Conservation (phyloP, 73 alveolate genomes). For the Tetrahymena elliotti region DNA sequence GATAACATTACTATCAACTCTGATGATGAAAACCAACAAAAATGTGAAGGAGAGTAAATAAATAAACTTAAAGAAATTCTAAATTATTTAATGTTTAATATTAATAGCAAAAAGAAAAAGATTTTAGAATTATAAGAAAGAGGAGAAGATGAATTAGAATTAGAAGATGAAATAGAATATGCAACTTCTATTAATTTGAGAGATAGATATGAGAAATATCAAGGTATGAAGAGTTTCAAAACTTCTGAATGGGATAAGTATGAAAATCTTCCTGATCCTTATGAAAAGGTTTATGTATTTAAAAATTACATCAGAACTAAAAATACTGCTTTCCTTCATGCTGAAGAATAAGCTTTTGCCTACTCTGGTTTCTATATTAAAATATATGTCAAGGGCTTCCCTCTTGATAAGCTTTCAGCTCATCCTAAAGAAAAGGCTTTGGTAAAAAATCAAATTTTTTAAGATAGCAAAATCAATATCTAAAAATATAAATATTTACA, state of each 20-base stretch:
- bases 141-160: conserved; percentile 64
- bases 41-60: conserved; percentile 68
- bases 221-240: conserved; percentile 93
- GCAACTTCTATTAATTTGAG: conserved; percentile 14
- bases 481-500: not conserved
- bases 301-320: conserved; percentile 40
- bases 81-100: conserved; percentile 47
- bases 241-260: conserved; percentile 97
- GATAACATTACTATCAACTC: conserved; percentile 64
- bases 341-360: conserved; percentile 16
- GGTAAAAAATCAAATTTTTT: not conserved
- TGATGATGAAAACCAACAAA: conserved; percentile 69
- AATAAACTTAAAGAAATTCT: not conserved
- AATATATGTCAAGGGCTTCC: conserved; percentile 45
- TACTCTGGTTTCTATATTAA: conserved; percentile 13
- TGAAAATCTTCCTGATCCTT: conserved; percentile 93
- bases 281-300: conserved; percentile 71
- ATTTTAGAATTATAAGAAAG: conserved; percentile 64
- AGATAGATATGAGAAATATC: conserved; percentile 63
- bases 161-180: conserved; percentile 40
- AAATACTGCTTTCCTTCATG: not conserved
- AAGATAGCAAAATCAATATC: not conserved
- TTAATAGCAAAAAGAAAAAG: conserved; percentile 63
- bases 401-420: conserved; percentile 21
- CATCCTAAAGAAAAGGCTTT: not conserved